Conservation (phyloP, 805 yeast genomes). For the Wickerhamomyces chaumierensis region DNA sequence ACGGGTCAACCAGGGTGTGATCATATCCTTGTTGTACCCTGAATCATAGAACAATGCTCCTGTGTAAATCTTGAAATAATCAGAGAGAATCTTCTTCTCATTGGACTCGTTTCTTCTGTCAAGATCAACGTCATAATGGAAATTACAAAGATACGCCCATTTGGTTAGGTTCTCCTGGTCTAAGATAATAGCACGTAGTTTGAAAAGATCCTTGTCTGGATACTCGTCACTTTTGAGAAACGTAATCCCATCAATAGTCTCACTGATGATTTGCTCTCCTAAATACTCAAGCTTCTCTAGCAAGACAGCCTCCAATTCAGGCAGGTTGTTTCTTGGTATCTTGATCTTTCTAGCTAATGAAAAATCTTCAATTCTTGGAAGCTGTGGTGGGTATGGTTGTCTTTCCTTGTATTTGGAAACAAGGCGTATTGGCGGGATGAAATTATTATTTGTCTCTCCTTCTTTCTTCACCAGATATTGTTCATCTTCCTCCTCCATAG, state of each 20-base stretch:
- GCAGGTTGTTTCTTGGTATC: not conserved
- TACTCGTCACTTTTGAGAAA: not conserved
- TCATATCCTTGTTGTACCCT: slow-evolving; percentile 27
- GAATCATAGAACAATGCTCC: slow-evolving; percentile 65
- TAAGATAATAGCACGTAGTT: not conserved
- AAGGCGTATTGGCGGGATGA: slow-evolving; percentile 42
- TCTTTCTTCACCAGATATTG: slow-evolving; percentile 43
- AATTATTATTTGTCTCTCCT: slow-evolving; percentile 48
- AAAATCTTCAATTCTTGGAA: not conserved
- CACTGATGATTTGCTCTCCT: not conserved
- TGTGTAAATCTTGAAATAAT: slow-evolving; percentile 80
- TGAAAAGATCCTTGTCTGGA: not conserved
- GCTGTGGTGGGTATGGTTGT: not conserved
- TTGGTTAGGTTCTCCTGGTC: not conserved
- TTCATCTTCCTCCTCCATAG: not conserved
- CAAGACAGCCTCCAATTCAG: not conserved
- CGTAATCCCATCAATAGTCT: not conserved
- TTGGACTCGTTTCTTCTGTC: too few species aligned
- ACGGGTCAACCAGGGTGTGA: slow-evolving; percentile 40
- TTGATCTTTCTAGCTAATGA: not conserved
- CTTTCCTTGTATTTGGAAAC: not conserved
- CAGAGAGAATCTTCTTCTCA: slow-evolving; percentile 52
- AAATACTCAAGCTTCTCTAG: not conserved
- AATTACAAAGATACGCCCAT: not conserved
- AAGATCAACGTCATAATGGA: too few species aligned